Percentiles rank a stretch among this genome's conserved stretches.
These are phyloP conservation scores for Carallia brachiata DNA, from an alignment of 345 rosid species.

Conservation along the genomic window DNA sequence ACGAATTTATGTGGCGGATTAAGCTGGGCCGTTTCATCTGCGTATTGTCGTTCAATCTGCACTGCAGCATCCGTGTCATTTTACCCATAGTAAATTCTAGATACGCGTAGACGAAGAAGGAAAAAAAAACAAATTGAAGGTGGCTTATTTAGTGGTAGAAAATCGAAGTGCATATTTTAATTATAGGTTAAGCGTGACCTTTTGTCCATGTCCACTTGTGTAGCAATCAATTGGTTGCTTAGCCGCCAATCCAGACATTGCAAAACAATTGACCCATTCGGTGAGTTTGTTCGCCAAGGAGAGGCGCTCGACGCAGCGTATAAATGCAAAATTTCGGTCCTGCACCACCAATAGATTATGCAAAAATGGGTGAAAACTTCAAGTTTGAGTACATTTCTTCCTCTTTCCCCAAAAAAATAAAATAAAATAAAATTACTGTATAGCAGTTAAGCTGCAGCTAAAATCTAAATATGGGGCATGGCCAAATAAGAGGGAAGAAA, in stretches of 20 bases:
- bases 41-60: slow-evolving; percentile 54
- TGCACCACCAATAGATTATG: slow-evolving; percentile 17
- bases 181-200: slow-evolving; percentile 26
- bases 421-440: too few relatives aligned
- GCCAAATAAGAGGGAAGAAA: not conserved
- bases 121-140: not conserved
- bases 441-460: not conserved
- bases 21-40: slow-evolving; percentile 51
- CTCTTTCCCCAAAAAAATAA: too few relatives aligned
- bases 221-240: slow-evolving; percentile 49
- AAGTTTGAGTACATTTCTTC: too few relatives aligned
- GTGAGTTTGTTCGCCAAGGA: slow-evolving; percentile 38
- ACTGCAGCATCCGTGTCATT: slow-evolving; percentile 26
- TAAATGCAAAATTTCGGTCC: slow-evolving; percentile 52
- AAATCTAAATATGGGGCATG: not conserved
- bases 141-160: too few relatives aligned
- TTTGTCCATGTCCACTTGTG: slow-evolving; percentile 44
- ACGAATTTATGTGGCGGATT: slow-evolving; percentile 59
- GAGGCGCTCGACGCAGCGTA: slow-evolving; percentile 49
- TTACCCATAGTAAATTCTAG: not conserved
- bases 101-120: too few relatives aligned
- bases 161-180: too few relatives aligned
- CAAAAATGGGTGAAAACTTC: too few relatives aligned
- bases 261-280: slow-evolving; percentile 52
- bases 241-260: slow-evolving; percentile 40